A percentile compares a stretch with the other conserved stretches of the same genome.
These are phyloP conservation scores for Wallacemonas collosoma DNA, from an alignment of 208 protist species.

Conservation along the genomic window DNA sequence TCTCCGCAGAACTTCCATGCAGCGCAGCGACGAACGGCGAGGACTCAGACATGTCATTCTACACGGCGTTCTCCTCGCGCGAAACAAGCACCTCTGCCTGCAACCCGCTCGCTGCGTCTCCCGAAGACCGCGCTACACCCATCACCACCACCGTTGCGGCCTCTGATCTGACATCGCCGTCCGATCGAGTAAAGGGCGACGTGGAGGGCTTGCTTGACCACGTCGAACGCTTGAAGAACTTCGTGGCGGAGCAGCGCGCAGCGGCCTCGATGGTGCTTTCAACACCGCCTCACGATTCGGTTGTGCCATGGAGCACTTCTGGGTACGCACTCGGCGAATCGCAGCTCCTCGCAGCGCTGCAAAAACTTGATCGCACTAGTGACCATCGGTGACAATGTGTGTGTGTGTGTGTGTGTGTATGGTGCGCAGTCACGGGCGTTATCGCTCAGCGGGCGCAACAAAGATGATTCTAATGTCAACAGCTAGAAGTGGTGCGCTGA, in stretches of 20 bases:
- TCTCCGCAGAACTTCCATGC: not conserved
- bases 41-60: not conserved
- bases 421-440: too few relatives aligned
- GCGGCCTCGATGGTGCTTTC: not conserved
- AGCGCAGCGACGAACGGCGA: not conserved
- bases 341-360: slow-evolving; percentile 4
- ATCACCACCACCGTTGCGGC: not conserved
- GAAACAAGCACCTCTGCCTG: not conserved
- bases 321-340: not conserved
- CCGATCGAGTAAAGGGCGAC: not conserved
- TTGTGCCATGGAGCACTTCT: too few relatives aligned
- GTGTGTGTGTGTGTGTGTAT: not conserved
- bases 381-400: not conserved
- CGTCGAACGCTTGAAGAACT: slow-evolving; percentile 14
- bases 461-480: too few relatives aligned
- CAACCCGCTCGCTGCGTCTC: not conserved
- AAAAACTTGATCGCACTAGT: slow-evolving; percentile 1
- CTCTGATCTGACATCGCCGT: not conserved
- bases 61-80: not conserved
- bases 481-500: too few relatives aligned
- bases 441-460: too few relatives aligned
- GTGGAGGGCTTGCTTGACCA: slow-evolving; percentile 14
- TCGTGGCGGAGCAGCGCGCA: not conserved
- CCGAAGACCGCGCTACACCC: not conserved
- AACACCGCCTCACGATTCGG: not conserved